These are phyloP conservation scores for Yamadazyma aaseri DNA, from an alignment of 1,139 yeast species.

Conservation along the genomic window DNA sequence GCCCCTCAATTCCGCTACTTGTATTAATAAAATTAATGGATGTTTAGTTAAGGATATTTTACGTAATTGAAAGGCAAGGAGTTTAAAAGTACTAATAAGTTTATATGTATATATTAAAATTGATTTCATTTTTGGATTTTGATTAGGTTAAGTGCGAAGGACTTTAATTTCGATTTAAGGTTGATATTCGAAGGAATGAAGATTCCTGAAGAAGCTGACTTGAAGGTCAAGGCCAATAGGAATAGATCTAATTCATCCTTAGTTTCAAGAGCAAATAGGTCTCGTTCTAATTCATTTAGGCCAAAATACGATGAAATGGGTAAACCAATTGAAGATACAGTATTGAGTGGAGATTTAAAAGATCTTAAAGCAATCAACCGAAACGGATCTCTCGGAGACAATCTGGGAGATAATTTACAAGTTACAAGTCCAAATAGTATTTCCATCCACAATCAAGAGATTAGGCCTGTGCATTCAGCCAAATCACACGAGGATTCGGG, in stretches of 20 bases:
- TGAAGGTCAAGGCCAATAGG: neutral
- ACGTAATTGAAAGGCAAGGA: no score
- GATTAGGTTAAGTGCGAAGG: no score
- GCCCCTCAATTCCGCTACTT: constrained; percentile 56
- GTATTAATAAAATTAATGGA: constrained; percentile 6
- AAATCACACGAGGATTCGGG: constrained; percentile 14
- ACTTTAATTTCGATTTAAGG: no score
- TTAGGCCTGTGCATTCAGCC: constrained; percentile 8
- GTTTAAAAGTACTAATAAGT: no score
- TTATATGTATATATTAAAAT: no score
- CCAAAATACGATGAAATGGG: constrained; percentile 8
- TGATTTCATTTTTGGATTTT: neutral
- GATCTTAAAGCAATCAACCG: neutral
- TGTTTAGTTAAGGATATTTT: no score
- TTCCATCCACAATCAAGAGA: constrained; percentile 8
- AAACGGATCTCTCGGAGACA: neutral
- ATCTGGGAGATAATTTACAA: neutral
- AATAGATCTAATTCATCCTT: constrained; percentile 11
- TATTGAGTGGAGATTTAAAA: neutral
- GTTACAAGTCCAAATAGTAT: constrained; percentile 1
- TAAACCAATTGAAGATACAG: constrained; percentile 4
- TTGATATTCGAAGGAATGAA: no score
- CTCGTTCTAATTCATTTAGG: constrained; percentile 11
- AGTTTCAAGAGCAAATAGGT: constrained; percentile 6
- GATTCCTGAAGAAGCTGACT: constrained; percentile 2